Evolutionary conservation across 192 early-diverging fungal species (phyloP).

Genomic region (Coemansia sp.): DNA sequence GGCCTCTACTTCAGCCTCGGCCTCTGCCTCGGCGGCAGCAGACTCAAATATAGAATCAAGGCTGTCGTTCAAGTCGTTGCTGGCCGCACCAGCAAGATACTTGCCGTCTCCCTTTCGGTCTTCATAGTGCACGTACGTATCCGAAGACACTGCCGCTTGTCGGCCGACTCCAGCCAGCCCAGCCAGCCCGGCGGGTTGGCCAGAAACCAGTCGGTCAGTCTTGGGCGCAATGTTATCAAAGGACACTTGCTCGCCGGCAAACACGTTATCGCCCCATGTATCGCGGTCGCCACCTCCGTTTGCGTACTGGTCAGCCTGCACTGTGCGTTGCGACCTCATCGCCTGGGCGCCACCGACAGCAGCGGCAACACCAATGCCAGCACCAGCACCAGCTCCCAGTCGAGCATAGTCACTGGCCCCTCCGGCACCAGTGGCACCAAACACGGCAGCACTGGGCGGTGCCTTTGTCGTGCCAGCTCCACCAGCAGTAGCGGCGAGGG

Average conservation of each 20-base stretch:
- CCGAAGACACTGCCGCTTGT: conserved; percentile 43
- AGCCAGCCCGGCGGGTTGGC: conserved; percentile 28
- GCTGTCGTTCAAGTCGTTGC: conserved; percentile 38
- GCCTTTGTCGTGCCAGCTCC: conserved; percentile 34
- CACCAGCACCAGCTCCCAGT: conserved; percentile 3
- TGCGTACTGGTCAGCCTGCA: conserved; percentile 12
- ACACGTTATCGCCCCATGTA: conserved; percentile 28
- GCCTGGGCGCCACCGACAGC: conserved; percentile 17
- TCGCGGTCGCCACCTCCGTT: conserved; percentile 20
- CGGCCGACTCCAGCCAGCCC: conserved; percentile 40
- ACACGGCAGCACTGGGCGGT: conserved; percentile 9
- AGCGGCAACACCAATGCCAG: conserved; percentile 18
- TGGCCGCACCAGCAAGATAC: neutral
- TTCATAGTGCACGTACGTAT: conserved; percentile 44
- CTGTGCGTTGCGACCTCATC: conserved; percentile 16
- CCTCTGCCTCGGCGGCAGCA: conserved; percentile 44
- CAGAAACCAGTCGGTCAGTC: conserved; percentile 41
- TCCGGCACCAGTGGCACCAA: conserved; percentile 8
- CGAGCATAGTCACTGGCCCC: neutral
- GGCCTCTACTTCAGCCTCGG: conserved; percentile 44
- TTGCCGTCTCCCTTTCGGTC: conserved; percentile 19
- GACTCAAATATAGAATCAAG: conserved; percentile 53
- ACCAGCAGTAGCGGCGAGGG: conserved; percentile 36
- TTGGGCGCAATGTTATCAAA: conserved; percentile 47
- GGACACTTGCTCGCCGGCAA: conserved; percentile 44